Conservation (phyloP, 257 asterid genomes). For the Rubia yunnanensis region DNA sequence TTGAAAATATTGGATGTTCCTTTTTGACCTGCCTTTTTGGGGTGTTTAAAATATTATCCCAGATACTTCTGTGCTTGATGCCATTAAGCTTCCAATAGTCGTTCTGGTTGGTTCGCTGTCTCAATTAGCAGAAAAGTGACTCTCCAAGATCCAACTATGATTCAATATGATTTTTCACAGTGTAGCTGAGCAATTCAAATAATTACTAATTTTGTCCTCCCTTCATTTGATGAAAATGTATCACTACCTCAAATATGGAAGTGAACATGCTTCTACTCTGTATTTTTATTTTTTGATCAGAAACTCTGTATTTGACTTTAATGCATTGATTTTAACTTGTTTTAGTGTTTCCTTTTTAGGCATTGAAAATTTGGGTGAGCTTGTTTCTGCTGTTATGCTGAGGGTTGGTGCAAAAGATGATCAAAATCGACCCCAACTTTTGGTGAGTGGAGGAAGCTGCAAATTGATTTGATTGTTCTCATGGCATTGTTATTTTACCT, state of each 20-base stretch:
- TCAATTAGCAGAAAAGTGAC: background rate
- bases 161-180: background rate
- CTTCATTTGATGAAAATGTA: background rate
- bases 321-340: constrained; percentile 56
- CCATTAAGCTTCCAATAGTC: background rate
- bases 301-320: constrained; percentile 2
- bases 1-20: background rate
- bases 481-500: background rate
- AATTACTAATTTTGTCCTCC: background rate
- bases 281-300: too few relatives aligned
- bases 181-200: background rate
- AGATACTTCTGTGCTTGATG: background rate
- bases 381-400: constrained; percentile 61
- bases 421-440: constrained; percentile 51
- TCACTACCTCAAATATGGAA: background rate
- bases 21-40: background rate
- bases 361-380: constrained; percentile 63
- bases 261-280: background rate
- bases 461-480: constrained; percentile 6
- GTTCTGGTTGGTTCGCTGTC: background rate
- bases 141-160: background rate
- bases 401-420: constrained; percentile 49
- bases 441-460: constrained; percentile 43
- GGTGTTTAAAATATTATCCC: background rate
- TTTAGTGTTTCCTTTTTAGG: constrained; percentile 33